Evolutionary conservation across 192 early-diverging fungal genomes (phyloP).

Genomic region (Gorgonomyces haynaldii): DNA sequence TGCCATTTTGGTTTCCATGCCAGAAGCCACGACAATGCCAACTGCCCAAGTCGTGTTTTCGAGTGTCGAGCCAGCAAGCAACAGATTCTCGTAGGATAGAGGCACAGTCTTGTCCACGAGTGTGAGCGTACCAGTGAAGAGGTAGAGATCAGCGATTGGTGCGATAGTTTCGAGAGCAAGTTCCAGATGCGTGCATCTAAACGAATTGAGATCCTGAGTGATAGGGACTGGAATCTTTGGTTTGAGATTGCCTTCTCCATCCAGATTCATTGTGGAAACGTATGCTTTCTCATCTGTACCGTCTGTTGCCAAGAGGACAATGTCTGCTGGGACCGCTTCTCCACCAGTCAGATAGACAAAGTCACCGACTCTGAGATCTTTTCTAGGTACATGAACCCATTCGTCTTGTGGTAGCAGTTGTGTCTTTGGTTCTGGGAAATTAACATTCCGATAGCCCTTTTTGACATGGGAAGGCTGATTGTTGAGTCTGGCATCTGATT

Average conservation of each 20-base stretch:
- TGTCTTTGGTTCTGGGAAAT: too few species aligned
- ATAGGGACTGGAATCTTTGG: too few species aligned
- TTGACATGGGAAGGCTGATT: too few species aligned
- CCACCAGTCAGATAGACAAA: conserved; percentile 69
- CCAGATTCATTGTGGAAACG: conserved; percentile 93
- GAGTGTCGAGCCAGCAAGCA: conserved; percentile 79
- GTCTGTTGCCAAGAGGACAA: conserved; percentile 73
- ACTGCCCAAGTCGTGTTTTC: conserved; percentile 87
- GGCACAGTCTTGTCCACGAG: conserved; percentile 13
- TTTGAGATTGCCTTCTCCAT: conserved; percentile 97
- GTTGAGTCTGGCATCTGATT: conserved; percentile 75
- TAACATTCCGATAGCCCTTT: too few species aligned
- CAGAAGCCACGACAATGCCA: conserved; percentile 73
- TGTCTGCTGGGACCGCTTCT: conserved; percentile 82
- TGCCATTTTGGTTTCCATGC: conserved; percentile 83
- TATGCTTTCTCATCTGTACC: conserved; percentile 76
- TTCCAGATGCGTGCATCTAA: conserved; percentile 34
- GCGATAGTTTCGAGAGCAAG: conserved; percentile 72
- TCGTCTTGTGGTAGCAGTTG: too few species aligned
- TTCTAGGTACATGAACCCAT: too few species aligned
- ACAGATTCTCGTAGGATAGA: conserved; percentile 57
- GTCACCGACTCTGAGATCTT: conserved; percentile 79
- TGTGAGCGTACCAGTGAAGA: conserved; percentile 70
- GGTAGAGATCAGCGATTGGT: conserved; percentile 77
- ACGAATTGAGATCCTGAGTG: too few species aligned